Percentiles rank a stretch among this genome's conserved stretches.
Evolutionary conservation across 2,329 filamentous ascomycete species (phyloP).

Genomic region (Colletotrichum melonis): DNA sequence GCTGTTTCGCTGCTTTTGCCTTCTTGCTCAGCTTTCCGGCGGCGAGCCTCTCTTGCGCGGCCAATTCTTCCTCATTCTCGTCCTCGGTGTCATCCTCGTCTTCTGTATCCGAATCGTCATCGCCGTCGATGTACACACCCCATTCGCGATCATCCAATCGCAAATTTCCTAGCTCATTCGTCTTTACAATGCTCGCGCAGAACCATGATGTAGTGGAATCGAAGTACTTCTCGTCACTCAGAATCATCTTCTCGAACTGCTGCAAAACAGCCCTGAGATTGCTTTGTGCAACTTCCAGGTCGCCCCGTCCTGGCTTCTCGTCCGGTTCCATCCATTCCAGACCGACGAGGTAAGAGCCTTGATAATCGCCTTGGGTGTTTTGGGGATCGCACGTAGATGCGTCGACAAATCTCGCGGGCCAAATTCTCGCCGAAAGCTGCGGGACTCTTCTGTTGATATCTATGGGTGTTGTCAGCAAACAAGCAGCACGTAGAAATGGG

Average conservation of each 20-base stretch:
- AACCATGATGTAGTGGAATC: slow-evolving; percentile 62
- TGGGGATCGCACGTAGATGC: slow-evolving; percentile 38
- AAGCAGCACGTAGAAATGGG: background rate
- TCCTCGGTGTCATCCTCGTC: slow-evolving; percentile 43
- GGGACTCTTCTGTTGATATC: slow-evolving; percentile 67
- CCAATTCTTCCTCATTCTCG: slow-evolving; percentile 29
- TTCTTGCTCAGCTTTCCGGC: slow-evolving; percentile 35
- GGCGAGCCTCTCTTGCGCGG: background rate
- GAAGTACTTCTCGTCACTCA: slow-evolving; percentile 58
- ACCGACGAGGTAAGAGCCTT: slow-evolving; percentile 72
- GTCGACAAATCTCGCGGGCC: slow-evolving; percentile 70
- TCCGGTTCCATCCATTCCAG: slow-evolving; percentile 52
- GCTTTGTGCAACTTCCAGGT: slow-evolving; percentile 54
- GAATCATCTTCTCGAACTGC: slow-evolving; percentile 61
- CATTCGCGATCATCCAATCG: slow-evolving; percentile 60
- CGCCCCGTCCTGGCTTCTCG: slow-evolving; percentile 48
- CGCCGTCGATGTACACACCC: slow-evolving; percentile 61
- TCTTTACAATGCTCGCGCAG: slow-evolving; percentile 51
- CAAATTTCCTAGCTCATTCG: slow-evolving; percentile 53
- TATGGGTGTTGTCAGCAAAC: slow-evolving; percentile 39
- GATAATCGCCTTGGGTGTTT: slow-evolving; percentile 57
- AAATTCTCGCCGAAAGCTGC: slow-evolving; percentile 66
- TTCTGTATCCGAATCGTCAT: slow-evolving; percentile 51
- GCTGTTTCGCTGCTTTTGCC: slow-evolving; percentile 26
- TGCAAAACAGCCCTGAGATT: slow-evolving; percentile 56